phyloP scores from a whole-genome alignment of 2,329 filamentous ascomycete genomes.

The Penicillium janthinellum region DNA sequence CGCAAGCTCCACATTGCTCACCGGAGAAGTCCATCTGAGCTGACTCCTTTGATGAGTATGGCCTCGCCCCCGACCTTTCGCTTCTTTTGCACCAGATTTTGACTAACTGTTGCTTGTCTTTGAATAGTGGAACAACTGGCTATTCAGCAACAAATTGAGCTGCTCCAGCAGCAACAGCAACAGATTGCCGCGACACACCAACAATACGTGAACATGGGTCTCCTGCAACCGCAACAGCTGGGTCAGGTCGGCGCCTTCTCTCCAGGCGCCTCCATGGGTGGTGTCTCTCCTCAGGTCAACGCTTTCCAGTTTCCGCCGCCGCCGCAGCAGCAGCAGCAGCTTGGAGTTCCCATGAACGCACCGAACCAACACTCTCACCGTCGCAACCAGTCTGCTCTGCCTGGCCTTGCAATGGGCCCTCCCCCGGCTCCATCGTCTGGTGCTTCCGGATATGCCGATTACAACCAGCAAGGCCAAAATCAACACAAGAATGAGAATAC shows the following conservation, averaged over 20 bases:
- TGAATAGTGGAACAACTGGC: constrained; percentile 88
- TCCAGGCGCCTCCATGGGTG: constrained; percentile 68
- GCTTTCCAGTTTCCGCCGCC: constrained; percentile 89
- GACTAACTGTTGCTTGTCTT: not conserved
- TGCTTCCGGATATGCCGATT: constrained; percentile 83
- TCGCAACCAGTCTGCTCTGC: constrained; percentile 95
- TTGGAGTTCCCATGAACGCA: constrained; percentile 72
- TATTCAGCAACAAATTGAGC: constrained; percentile 96
- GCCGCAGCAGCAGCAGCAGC: constrained; percentile 68
- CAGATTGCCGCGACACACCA: constrained; percentile 95
- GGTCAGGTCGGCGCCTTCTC: constrained; percentile 71
- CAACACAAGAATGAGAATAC: constrained; percentile 72
- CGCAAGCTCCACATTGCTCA: constrained; percentile 96
- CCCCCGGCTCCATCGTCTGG: constrained; percentile 90
- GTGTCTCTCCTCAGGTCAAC: constrained; percentile 71
- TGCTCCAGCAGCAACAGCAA: constrained; percentile 96
- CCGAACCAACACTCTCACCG: constrained; percentile 86
- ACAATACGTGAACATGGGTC: constrained; percentile 96
- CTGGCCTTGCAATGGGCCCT: constrained; percentile 87
- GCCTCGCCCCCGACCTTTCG: constrained; percentile 33
- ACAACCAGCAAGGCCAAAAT: constrained; percentile 65
- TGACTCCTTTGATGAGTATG: constrained; percentile 97
- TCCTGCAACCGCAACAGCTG: constrained; percentile 85
- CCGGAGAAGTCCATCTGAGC: constrained; percentile 92
- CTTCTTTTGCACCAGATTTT: not conserved